A percentile compares a stretch with the other conserved stretches of the same genome.
Conservation (phyloP, 2,329 filamentous ascomycete genomes). For the Fusarium albosuccineum region DNA sequence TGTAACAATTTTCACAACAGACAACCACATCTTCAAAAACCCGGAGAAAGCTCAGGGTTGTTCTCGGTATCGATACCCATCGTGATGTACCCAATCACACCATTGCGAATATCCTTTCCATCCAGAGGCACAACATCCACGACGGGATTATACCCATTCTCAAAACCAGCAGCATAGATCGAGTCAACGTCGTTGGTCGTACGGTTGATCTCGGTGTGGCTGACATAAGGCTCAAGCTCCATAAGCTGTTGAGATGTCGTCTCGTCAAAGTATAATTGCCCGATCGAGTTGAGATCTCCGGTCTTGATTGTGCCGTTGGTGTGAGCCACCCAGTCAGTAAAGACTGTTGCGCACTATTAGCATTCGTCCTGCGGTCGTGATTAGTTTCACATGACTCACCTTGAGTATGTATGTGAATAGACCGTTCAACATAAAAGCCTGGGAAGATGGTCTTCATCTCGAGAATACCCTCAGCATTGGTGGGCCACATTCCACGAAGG, state of each 20-base stretch:
- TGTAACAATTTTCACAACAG: neutral
- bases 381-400: neutral
- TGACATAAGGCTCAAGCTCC: conserved; percentile 10
- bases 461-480: conserved; percentile 9
- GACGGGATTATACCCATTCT: neutral
- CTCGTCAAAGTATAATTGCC: conserved; percentile 18
- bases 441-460: conserved; percentile 20
- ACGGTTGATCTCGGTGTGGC: conserved; percentile 20
- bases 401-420: conserved; percentile 16
- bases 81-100: conserved; percentile 19
- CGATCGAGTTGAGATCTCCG: conserved; percentile 15
- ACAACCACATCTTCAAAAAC: neutral
- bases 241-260: neutral
- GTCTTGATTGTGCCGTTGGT: conserved; percentile 15
- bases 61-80: conserved; percentile 4
- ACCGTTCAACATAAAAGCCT: conserved; percentile 12
- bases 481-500: conserved; percentile 20
- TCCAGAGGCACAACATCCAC: conserved; percentile 11
- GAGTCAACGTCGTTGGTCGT: conserved; percentile 8
- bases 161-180: neutral
- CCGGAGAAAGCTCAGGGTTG: neutral
- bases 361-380: too few relatives aligned
- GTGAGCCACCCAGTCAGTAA: conserved; percentile 13
- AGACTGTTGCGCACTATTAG: neutral
- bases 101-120: conserved; percentile 6